Percentiles rank a stretch among this genome's conserved stretches.
phyloP scores from a whole-genome alignment of 2,329 filamentous ascomycete species.

The Tympanopsis confertula region DNA sequence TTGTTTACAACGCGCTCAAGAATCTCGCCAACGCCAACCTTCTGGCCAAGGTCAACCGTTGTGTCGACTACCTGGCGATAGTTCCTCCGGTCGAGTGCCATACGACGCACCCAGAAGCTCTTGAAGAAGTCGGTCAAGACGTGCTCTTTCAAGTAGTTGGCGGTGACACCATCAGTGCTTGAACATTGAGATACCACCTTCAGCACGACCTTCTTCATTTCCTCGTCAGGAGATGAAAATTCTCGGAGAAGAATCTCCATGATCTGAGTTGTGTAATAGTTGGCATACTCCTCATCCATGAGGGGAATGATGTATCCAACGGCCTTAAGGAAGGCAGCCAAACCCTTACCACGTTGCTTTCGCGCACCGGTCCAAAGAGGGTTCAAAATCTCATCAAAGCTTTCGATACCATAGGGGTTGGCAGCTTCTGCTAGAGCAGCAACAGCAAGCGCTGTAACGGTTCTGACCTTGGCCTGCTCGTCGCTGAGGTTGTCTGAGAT shows the following conservation, averaged over 20 bases:
- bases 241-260: conserved; percentile 97
- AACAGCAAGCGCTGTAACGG: conserved; percentile 88
- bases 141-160: conserved; percentile 87
- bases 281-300: conserved; percentile 99
- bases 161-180: conserved; percentile 86
- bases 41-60: conserved; percentile 91
- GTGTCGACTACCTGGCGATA: conserved; percentile 97
- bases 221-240: conserved; percentile 92
- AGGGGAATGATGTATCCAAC: conserved; percentile 96
- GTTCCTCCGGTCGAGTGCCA: conserved; percentile 95
- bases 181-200: conserved; percentile 96
- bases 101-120: conserved; percentile 92
- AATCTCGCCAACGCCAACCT: conserved; percentile 91
- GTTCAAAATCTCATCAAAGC: conserved; percentile 94
- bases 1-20: conserved; percentile 87
- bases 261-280: conserved; percentile 96
- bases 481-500: conserved; percentile 93
- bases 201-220: conserved; percentile 99
- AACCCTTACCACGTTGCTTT: conserved; percentile 90
- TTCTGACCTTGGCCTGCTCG: conserved; percentile 94
- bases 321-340: conserved; percentile 92
- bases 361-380: conserved; percentile 92
- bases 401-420: conserved; percentile 97
- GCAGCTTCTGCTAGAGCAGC: conserved; percentile 91
- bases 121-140: conserved; percentile 96